These are phyloP conservation scores for Eucalyptus sideroxylon DNA, from an alignment of 345 rosid genomes.

Conservation along the genomic window DNA sequence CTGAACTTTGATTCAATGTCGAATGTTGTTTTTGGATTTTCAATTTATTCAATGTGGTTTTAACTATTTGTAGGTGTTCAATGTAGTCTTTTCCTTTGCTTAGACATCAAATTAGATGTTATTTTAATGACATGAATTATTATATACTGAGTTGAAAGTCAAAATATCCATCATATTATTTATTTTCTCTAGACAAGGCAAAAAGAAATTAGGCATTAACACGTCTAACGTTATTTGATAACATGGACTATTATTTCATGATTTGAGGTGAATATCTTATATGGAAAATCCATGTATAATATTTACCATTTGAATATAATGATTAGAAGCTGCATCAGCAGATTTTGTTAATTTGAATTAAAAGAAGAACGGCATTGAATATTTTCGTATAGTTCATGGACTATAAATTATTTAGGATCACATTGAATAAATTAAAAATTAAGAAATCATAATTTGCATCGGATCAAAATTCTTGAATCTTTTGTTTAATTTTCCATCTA, in stretches of 20 bases:
- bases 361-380: fast-evolving
- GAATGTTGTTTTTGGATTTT: too few species aligned
- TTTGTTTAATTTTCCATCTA: neutral
- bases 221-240: neutral
- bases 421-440: too few species aligned
- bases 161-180: neutral
- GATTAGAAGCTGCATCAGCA: neutral
- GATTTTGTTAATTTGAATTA: neutral
- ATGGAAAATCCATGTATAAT: too few species aligned
- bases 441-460: neutral
- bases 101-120: fast-evolving
- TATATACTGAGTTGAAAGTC: neutral
- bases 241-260: neutral
- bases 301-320: too few species aligned
- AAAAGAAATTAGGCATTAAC: neutral
- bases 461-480: too few species aligned
- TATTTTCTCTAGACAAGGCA: too few species aligned
- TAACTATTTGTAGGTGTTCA: neutral
- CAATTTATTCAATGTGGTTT: too few species aligned
- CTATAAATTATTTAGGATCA: too few species aligned
- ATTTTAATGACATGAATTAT: too few species aligned
- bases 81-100: neutral
- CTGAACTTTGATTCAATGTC: too few species aligned
- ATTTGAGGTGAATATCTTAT: too few species aligned
- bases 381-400: fast-evolving